phyloP scores from a whole-genome alignment of 805 yeast species.

The Zygosaccharomyces bisporus region DNA sequence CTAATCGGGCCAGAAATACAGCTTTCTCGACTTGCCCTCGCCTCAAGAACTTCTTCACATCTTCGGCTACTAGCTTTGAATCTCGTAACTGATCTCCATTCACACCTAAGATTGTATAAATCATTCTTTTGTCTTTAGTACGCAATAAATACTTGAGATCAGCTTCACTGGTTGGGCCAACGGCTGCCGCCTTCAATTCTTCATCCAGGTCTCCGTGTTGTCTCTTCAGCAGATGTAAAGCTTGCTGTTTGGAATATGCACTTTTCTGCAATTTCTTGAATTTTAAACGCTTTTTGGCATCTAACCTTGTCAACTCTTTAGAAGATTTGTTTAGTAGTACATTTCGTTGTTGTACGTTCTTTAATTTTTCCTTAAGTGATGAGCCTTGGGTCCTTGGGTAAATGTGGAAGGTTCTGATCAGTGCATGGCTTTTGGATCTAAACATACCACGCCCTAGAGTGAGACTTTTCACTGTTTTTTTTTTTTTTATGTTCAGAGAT shows the following conservation, averaged over 20 bases:
- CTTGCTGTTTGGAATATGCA: slow-evolving; percentile 30
- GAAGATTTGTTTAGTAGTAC: slow-evolving; percentile 19
- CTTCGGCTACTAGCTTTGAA: slow-evolving; percentile 51
- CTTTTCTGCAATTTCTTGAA: slow-evolving; percentile 24
- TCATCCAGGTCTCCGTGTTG: slow-evolving; percentile 20
- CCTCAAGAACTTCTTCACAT: slow-evolving; percentile 49
- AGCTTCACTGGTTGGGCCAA: slow-evolving; percentile 39
- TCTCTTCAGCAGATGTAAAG: slow-evolving; percentile 23
- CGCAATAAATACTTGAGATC: slow-evolving; percentile 33
- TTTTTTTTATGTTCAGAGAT: slow-evolving; percentile 5
- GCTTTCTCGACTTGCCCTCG: slow-evolving; percentile 54
- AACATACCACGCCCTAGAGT: background rate
- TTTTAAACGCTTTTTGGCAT: slow-evolving; percentile 18
- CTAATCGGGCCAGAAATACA: slow-evolving; percentile 44
- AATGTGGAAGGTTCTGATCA: slow-evolving; percentile 8
- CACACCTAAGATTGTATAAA: slow-evolving; percentile 56
- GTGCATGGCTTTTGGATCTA: background rate
- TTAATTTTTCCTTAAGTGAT: slow-evolving; percentile 23
- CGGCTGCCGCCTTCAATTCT: slow-evolving; percentile 21
- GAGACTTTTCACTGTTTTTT: background rate
- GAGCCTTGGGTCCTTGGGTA: slow-evolving; percentile 9
- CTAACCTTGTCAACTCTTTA: slow-evolving; percentile 18
- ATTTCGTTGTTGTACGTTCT: slow-evolving; percentile 16
- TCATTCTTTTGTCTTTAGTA: slow-evolving; percentile 44
- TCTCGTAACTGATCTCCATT: slow-evolving; percentile 56